Base-by-base conservation (phyloP, 2,329 filamentous ascomycete species). In the Phialophora expanda region DNA sequence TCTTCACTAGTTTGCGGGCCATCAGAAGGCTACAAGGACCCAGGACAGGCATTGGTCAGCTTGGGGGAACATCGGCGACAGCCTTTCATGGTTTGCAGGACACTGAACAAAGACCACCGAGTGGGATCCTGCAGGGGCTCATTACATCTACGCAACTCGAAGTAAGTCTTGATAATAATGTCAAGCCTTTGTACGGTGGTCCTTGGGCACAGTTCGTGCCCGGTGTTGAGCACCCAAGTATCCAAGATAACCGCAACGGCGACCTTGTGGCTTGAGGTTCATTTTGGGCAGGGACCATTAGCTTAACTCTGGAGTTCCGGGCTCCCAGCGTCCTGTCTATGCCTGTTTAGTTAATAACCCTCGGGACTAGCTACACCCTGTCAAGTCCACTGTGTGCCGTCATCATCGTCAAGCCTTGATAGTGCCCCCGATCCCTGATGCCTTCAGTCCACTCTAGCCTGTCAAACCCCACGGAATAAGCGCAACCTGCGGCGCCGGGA, bases 31-130 rank as follows among this genome's bases (percentile, higher is more conserved):
- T 44, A n/a, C 38, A 44, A 8, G 38, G 38, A 51, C 8, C 48
- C 51, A 11, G 26, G 17, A 17, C 56, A 48, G 34, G 56, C 56
- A 59, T 59, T 59, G 56, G 56, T 46, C 56, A 59, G n/a, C 20
- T n/a, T 44, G 17, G 38, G 6, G 41, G 22, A 56, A 22, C 20
- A 51, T 22, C 20, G 48, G 48, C 22, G 48, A 51, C 11, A 17
- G 48, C 20, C 17, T n/a, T 17, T n/a, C 17, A 44, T 44, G n/a
- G 38, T 44, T 44, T 44, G 38, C 38, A n/a, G 38, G 38, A 44
- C 38, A 44, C 5, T 8, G 5, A 41, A 41, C 38, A 41, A 41
- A 41, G 38, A 41, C 38, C 38, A 41, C 0, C 14, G 4, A 4
- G 38, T 41, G n/a, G n/a, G n/a, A n/a, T n/a, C n/a, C n/a, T n/a